A percentile compares a stretch with the other conserved stretches of the same genome.
Conservation (phyloP, 352 stramenopile genomes). For the Pythium apleroticum region DNA sequence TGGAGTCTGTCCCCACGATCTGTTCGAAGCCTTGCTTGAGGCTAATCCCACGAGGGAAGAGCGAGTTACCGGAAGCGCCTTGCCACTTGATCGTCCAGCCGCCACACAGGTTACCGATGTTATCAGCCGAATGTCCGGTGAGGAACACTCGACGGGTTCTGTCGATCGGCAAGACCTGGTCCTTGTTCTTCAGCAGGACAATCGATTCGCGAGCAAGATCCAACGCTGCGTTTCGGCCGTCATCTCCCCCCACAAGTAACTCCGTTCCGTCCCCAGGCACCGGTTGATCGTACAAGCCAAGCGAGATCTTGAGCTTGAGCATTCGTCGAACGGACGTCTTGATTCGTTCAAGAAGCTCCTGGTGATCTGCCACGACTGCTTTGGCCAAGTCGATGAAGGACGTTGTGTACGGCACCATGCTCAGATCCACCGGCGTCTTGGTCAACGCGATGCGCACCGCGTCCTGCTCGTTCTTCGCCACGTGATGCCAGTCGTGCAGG, state of each 20-base stretch:
- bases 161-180: slow-evolving; percentile 49
- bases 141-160: slow-evolving; percentile 48
- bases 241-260: slow-evolving; percentile 18
- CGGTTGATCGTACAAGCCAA: slow-evolving; percentile 25
- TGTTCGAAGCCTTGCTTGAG: slow-evolving; percentile 30
- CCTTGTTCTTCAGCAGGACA: slow-evolving; percentile 84
- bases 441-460: slow-evolving; percentile 45
- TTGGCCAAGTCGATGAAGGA: slow-evolving; percentile 32
- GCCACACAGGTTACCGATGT: slow-evolving; percentile 71
- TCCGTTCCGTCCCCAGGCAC: slow-evolving; percentile 23
- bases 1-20: background rate
- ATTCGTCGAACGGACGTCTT: slow-evolving; percentile 23
- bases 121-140: slow-evolving; percentile 63
- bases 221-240: slow-evolving; percentile 19
- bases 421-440: slow-evolving; percentile 79
- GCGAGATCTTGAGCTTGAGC: slow-evolving; percentile 27
- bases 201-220: slow-evolving; percentile 37
- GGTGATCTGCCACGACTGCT: slow-evolving; percentile 23
- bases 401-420: slow-evolving; percentile 54
- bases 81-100: slow-evolving; percentile 87
- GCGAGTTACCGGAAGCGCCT: slow-evolving; percentile 29
- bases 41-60: slow-evolving; percentile 30
- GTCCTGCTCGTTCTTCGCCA: slow-evolving; percentile 34
- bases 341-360: slow-evolving; percentile 14
- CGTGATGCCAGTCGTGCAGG: slow-evolving; percentile 57